phyloP scores from a whole-genome alignment of 139 green algal genomes.

The Closterium sp. region DNA sequence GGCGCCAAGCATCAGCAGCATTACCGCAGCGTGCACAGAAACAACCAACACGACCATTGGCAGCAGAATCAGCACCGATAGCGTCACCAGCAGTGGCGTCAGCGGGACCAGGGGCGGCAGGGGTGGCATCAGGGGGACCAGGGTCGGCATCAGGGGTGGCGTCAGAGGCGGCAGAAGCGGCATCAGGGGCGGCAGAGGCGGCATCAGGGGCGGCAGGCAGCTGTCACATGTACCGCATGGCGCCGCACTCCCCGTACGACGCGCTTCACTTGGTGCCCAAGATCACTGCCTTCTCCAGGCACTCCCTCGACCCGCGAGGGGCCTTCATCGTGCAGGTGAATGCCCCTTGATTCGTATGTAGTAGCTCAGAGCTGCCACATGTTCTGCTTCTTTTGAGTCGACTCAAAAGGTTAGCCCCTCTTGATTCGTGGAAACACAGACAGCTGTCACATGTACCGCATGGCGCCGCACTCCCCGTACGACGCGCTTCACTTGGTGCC shows the following conservation, averaged over 20 bases:
- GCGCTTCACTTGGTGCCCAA: slow-evolving; percentile 42
- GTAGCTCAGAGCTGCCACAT: not conserved
- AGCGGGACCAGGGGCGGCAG: not conserved
- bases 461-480: too few relatives aligned
- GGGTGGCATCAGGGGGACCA: not conserved
- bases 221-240: slow-evolving; percentile 36
- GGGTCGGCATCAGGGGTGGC: not conserved
- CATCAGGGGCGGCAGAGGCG: not conserved
- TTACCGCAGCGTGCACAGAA: too few relatives aligned
- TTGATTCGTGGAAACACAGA: too few relatives aligned
- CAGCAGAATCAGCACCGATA: not conserved
- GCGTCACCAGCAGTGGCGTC: too few relatives aligned
- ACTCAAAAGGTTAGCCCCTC: too few relatives aligned
- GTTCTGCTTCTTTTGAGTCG: not conserved
- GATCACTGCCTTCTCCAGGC: not conserved
- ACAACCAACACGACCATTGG: not conserved
- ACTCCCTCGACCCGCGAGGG: slow-evolving; percentile 33
- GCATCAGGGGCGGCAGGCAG: not conserved
- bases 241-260: slow-evolving; percentile 44
- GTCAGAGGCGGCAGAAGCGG: not conserved
- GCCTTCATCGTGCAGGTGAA: slow-evolving; percentile 32
- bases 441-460: too few relatives aligned
- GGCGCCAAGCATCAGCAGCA: too few relatives aligned
- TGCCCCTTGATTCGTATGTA: not conserved
- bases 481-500: too few relatives aligned